Evolutionary conservation across 2,329 filamentous ascomycete species (phyloP).

Genomic region (Cordyceps militaris): DNA sequence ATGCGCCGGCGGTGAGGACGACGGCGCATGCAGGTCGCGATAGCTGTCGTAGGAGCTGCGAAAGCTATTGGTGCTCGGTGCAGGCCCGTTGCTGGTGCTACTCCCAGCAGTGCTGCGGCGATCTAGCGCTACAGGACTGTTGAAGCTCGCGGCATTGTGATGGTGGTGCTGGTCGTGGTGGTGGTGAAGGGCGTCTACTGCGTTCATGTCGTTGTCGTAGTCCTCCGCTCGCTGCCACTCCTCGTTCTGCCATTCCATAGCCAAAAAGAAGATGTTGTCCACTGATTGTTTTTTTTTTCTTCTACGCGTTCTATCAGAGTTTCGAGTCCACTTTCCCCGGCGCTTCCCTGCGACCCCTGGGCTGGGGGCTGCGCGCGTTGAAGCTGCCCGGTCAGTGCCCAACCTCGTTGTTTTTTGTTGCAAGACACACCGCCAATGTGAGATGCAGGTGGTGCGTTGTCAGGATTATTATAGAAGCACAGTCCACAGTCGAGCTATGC

Average conservation of each 20-base stretch:
- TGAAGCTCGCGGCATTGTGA: background rate
- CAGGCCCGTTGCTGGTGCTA: slow-evolving; percentile 3
- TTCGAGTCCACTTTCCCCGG: background rate
- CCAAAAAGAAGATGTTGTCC: background rate
- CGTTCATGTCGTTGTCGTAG: slow-evolving; percentile 12
- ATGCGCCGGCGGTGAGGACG: background rate
- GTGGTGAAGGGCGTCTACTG: slow-evolving; percentile 4
- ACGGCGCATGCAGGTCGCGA: background rate
- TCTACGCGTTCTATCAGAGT: slow-evolving; percentile 1
- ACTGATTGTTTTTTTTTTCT: background rate
- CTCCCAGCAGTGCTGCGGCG: slow-evolving; percentile 10
- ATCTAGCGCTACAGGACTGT: slow-evolving; percentile 6
- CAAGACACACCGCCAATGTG: slow-evolving; percentile 10
- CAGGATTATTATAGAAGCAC: background rate
- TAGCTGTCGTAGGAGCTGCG: slow-evolving; percentile 4
- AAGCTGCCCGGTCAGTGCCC: slow-evolving; percentile 9
- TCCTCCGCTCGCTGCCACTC: slow-evolving; percentile 12
- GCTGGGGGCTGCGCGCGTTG: background rate
- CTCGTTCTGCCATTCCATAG: slow-evolving; percentile 12
- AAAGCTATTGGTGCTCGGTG: slow-evolving; percentile 6
- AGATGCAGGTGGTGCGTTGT: background rate
- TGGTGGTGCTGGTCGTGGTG: background rate
- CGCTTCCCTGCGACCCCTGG: background rate
- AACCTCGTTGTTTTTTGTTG: slow-evolving; percentile 8
- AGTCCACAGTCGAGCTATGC: background rate